Base-by-base conservation (phyloP, 2,329 filamentous ascomycete genomes). In the Cladosporium sp. region DNA sequence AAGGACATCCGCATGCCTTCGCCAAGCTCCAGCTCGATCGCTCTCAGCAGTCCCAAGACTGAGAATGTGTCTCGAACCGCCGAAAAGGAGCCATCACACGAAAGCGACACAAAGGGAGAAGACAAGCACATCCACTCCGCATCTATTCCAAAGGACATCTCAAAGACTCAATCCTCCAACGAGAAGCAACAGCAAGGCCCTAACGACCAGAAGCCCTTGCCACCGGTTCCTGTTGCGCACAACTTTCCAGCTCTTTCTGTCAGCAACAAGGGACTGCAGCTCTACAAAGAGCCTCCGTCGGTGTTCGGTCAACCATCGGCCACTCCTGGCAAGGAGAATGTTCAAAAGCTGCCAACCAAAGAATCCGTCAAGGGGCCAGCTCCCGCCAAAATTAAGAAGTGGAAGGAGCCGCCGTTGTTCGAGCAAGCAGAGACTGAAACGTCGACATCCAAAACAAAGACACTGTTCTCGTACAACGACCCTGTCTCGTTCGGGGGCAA, bases 331-430 rank as follows among this genome's bases (percentile, higher is more conserved):
- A 27, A 27, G 22, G 22, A 27, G 22, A 27, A 27, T 27, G 5
- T 27, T 27, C 22, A 27, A 27, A 4, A 4, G 22, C 22, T 27
- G 4, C 9, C 22, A 9, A 9, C 22, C 22, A 4, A 27, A 9
- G 5, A 4, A 27, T 9, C 22, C 4, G 9, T 9, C 22, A 27
- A 27, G 22, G 5, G 9, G 22, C 22, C 4, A 5, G 22, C 5
- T 9, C 22, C 4, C 22, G 4, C 29, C 0, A 46, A 46, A 20
- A n/a, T 22, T 3, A 45, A 35, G 30, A 46, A 46, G 22, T 46
- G 43, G 43, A 46, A 35, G 8, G 43, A 46, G n/a, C 43, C 43
- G 36, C 43, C 43, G 18, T 19, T 46, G n/a, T 46, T 46, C 22
- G 22, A 27, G 22, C 22, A 27, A 9, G 9, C 22, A 9, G 22